Base-by-base conservation (phyloP, 371 early-diverging fungal species). In the Lichtheimia ramosa region DNA sequence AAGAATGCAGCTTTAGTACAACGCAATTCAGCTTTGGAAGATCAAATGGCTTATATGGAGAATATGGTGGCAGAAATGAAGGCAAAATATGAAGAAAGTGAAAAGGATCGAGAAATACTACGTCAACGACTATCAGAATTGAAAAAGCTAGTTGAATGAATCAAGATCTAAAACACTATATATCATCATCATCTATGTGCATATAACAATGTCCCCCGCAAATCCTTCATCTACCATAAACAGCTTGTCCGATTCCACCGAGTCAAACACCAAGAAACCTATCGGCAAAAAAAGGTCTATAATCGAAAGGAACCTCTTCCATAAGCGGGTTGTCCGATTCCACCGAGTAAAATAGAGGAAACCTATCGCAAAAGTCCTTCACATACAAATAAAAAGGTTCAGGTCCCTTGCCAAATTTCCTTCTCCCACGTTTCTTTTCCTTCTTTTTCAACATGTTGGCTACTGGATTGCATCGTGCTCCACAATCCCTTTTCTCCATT, bases 1-100 rank as follows among this genome's bases (percentile, higher is more conserved):
- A 92, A 93, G 78, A 96, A 96, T 66, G 74, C 88, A 43, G 87
- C 85, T 39, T 80, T 93, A 7, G 82, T 88, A 15, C 67, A 83
- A 54, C 77, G 81, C 52, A 94, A 92, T 64, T 84, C 85, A 49
- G 81, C 85, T 40, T 73, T 96, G 53, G 88, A 90, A 65, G 95
- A 95, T 50, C 82, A 84, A 51, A 59, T 92, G 54, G 83, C 70
- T 12, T 77, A 87, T 43, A 71, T 94, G 76, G 91, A 93, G 68
- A 84, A 81, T 14, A 77, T 85, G 73, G 68, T 95, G 59, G 76
- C 85, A 21, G 88, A 85, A 58, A 85, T 86, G 56, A 92, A 91
- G 71, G 74, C 79, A 58, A 74, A 84, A 62, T 89, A 85, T 56
- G 89, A 88, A 2, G 89, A 92, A 62, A 84, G 83, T 63, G 95